phyloP scores from a whole-genome alignment of 2,329 filamentous ascomycete genomes.

The Aspergillus brasiliensis region DNA sequence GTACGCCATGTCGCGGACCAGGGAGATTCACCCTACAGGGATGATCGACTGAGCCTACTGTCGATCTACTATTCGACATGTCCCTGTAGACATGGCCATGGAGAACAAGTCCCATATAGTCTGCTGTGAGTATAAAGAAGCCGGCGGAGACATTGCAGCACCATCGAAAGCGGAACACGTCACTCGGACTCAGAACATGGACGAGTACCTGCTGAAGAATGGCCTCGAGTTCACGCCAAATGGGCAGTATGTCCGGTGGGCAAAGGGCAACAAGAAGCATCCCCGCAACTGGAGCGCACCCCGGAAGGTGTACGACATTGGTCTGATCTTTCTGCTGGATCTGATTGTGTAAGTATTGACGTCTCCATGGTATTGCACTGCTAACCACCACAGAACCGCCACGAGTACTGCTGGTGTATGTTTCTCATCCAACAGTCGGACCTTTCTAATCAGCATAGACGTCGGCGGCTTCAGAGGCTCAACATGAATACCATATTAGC shows the following conservation, averaged over 20 bases:
- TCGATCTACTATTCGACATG: background rate
- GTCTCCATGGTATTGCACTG: background rate
- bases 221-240: constrained; percentile 20
- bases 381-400: constrained; percentile 11
- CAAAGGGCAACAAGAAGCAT: constrained; percentile 19
- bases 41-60: background rate
- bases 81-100: background rate
- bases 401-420: constrained; percentile 17
- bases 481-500: constrained; percentile 17
- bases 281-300: constrained; percentile 25
- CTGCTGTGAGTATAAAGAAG: too few species aligned
- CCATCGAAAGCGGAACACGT: too few species aligned
- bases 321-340: constrained; percentile 26
- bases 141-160: too few species aligned
- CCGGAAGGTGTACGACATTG: constrained; percentile 27
- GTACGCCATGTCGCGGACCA: background rate
- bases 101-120: too few species aligned
- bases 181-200: background rate
- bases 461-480: constrained; percentile 19
- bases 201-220: constrained; percentile 5
- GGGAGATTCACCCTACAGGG: background rate
- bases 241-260: constrained; percentile 19
- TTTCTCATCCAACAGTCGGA: background rate
- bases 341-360: constrained; percentile 20
- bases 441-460: constrained; percentile 6